Evolutionary conservation across 1,139 yeast genomes (phyloP).

Genomic region (Blastobotrys ciferrii): DNA sequence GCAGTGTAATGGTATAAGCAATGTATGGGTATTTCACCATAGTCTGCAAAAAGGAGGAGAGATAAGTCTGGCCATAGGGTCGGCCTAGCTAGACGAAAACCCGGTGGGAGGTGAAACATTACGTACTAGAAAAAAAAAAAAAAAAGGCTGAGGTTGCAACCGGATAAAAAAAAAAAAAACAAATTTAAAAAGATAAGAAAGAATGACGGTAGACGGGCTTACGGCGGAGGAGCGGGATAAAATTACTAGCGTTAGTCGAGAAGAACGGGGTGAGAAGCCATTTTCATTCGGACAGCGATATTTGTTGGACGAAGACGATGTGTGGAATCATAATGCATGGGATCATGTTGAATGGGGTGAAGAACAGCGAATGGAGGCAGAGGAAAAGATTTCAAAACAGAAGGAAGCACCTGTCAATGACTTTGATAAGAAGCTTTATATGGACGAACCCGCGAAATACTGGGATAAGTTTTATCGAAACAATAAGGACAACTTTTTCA

Average conservation of each 20-base stretch:
- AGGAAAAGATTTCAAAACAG: conserved; percentile 71
- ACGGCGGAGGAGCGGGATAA: conserved; percentile 6
- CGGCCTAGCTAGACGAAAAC: too few relatives aligned
- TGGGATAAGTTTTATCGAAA: conserved; percentile 95
- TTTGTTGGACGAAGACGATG: conserved; percentile 65
- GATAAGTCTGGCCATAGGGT: too few relatives aligned
- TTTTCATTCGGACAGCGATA: conserved; percentile 88
- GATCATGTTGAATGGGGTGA: conserved; percentile 98
- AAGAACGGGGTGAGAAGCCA: conserved; percentile 72
- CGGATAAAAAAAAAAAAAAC: too few relatives aligned
- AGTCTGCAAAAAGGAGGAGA: too few relatives aligned
- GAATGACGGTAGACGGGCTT: conserved; percentile 12
- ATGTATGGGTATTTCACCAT: too few relatives aligned
- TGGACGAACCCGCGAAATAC: conserved; percentile 83
- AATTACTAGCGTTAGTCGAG: conserved; percentile 21
- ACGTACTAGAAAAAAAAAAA: not conserved
- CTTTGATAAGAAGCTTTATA: conserved; percentile 75
- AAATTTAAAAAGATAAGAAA: not conserved
- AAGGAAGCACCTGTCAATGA: conserved; percentile 80
- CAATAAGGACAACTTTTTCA: conserved; percentile 89
- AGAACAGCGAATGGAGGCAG: conserved; percentile 75
- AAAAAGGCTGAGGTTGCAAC: too few relatives aligned
- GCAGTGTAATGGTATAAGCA: too few relatives aligned
- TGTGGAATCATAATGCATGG: conserved; percentile 94
- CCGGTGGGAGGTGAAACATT: not conserved